phyloP scores from a whole-genome alignment of 2,329 filamentous ascomycete genomes.

The Apiospora koreana region DNA sequence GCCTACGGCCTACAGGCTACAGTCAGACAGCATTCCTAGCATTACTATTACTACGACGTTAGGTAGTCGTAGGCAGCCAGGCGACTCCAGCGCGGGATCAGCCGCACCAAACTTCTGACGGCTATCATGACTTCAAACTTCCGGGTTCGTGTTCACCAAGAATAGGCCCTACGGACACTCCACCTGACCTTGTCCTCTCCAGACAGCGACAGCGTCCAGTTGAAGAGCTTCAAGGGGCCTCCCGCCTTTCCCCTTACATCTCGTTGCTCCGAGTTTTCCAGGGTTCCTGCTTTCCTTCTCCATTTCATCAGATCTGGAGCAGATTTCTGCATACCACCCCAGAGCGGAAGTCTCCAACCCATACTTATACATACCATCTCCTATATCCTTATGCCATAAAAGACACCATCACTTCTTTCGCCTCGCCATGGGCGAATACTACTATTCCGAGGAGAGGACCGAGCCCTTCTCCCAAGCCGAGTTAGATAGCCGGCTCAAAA shows the following conservation, averaged over 20 bases:
- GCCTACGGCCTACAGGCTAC: background rate
- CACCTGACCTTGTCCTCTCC: conserved; percentile 30
- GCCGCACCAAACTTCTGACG: conserved; percentile 33
- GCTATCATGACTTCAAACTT: conserved; percentile 32
- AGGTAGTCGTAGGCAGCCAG: conserved; percentile 14
- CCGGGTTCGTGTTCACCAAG: conserved; percentile 14
- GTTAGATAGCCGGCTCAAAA: conserved; percentile 49
- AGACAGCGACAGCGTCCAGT: conserved; percentile 19
- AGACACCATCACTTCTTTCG: background rate
- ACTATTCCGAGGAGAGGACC: conserved; percentile 52
- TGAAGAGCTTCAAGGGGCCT: conserved; percentile 18
- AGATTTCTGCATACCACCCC: background rate
- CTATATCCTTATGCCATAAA: background rate
- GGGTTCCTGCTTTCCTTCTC: background rate
- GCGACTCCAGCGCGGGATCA: conserved; percentile 28
- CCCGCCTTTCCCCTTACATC: background rate
- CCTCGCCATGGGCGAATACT: conserved; percentile 48
- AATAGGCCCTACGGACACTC: conserved; percentile 29
- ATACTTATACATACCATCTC: background rate
- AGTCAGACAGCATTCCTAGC: background rate
- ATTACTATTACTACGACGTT: too few species aligned
- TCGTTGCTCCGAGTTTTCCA: background rate
- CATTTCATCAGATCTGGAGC: background rate
- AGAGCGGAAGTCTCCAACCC: conserved; percentile 1
- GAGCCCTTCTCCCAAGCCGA: conserved; percentile 60